phyloP scores from a whole-genome alignment of 805 yeast genomes.

The Hanseniaspora meyeri region DNA sequence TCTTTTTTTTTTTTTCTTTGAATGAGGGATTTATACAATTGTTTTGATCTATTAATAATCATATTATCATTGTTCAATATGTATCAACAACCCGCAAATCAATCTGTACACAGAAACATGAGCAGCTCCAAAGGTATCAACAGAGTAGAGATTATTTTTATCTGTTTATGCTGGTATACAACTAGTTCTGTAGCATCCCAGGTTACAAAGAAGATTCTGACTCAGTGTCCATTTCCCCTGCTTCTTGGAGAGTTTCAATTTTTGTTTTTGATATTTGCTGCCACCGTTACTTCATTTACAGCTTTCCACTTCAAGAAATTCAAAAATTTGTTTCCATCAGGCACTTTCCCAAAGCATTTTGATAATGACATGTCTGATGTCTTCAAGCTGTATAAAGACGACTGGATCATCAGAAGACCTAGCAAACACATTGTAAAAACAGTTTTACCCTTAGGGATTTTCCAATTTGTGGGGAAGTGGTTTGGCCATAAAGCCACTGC shows the following conservation, averaged over 20 bases:
- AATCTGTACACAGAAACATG: neutral
- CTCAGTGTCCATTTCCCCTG: slow-evolving; percentile 46
- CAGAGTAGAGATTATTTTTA: slow-evolving; percentile 25
- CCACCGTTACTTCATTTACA: slow-evolving; percentile 30
- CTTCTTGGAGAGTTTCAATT: slow-evolving; percentile 57
- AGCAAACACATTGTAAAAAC: slow-evolving; percentile 34
- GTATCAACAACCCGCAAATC: no score
- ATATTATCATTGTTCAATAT: neutral
- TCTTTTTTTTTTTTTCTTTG: neutral
- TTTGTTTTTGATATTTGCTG: slow-evolving; percentile 36
- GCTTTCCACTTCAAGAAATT: slow-evolving; percentile 27
- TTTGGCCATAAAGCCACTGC: slow-evolving; percentile 55
- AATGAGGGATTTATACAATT: no score
- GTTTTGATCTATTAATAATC: neutral
- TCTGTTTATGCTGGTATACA: slow-evolving; percentile 49
- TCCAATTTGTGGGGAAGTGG: slow-evolving; percentile 53
- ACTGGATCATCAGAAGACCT: slow-evolving; percentile 23
- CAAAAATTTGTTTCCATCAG: slow-evolving; percentile 36
- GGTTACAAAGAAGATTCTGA: slow-evolving; percentile 44
- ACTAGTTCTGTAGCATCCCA: slow-evolving; percentile 56
- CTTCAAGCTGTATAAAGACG: slow-evolving; percentile 21
- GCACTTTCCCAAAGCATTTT: slow-evolving; percentile 38
- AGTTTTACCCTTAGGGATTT: slow-evolving; percentile 51
- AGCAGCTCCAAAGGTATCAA: neutral
- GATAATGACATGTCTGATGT: slow-evolving; percentile 14